Percentiles rank a stretch among this genome's conserved stretches.
Evolutionary conservation across 2,329 filamentous ascomycete genomes (phyloP).

Genomic region (Talaromyces sp.): DNA sequence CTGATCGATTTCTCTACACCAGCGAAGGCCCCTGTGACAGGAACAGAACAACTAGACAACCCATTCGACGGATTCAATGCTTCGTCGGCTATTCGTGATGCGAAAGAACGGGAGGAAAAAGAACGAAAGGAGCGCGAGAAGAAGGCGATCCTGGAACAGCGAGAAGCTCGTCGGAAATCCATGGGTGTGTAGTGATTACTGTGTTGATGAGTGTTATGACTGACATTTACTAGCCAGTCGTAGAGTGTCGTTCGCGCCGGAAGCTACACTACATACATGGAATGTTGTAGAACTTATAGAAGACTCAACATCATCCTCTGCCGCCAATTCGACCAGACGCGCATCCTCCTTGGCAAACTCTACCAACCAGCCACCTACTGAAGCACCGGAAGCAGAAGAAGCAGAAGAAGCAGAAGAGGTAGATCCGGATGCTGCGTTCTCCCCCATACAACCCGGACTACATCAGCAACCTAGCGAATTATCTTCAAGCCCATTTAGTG

Average conservation of each 20-base stretch:
- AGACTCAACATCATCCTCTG: slow-evolving; percentile 74
- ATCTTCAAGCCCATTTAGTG: slow-evolving; percentile 76
- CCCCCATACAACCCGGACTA: slow-evolving; percentile 62
- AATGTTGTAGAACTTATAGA: slow-evolving; percentile 87
- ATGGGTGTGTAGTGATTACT: slow-evolving; percentile 51
- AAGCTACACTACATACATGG: slow-evolving; percentile 95
- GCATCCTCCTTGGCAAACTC: slow-evolving; percentile 58
- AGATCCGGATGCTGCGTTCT: slow-evolving; percentile 56
- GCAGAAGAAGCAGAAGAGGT: slow-evolving; percentile 46
- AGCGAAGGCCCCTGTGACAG: slow-evolving; percentile 29
- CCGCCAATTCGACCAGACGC: slow-evolving; percentile 70
- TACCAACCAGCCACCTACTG: slow-evolving; percentile 26
- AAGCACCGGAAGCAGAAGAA: slow-evolving; percentile 49
- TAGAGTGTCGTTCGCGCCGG: slow-evolving; percentile 93
- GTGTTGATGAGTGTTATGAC: neutral
- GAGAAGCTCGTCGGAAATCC: slow-evolving; percentile 88
- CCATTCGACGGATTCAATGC: slow-evolving; percentile 47
- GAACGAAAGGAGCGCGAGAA: slow-evolving; percentile 59
- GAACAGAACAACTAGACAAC: slow-evolving; percentile 44
- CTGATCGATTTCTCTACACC: slow-evolving; percentile 46
- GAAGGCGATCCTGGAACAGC: slow-evolving; percentile 62
- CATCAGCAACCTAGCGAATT: slow-evolving; percentile 65
- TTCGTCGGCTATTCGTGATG: slow-evolving; percentile 40
- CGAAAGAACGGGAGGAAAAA: slow-evolving; percentile 65
- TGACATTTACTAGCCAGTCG: slow-evolving; percentile 60